Evolutionary conservation across 2,329 filamentous ascomycete species (phyloP).

Genomic region (Dothideomycetes sp.): DNA sequence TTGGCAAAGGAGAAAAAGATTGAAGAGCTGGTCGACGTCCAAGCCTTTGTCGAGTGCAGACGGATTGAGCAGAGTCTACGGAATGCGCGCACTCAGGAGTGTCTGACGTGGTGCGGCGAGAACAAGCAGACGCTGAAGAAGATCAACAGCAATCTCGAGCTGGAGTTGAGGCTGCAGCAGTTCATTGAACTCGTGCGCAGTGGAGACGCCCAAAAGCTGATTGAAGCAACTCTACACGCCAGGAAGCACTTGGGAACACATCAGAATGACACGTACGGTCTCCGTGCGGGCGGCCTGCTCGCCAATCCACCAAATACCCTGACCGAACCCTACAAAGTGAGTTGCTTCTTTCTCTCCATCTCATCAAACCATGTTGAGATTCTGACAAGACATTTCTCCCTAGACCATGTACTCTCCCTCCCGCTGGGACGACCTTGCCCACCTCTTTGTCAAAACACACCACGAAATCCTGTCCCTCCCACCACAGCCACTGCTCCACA

Average conservation of each 20-base stretch:
- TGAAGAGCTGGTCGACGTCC: conserved; percentile 73
- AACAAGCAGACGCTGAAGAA: conserved; percentile 90
- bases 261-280: conserved; percentile 56
- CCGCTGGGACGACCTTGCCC: conserved; percentile 68
- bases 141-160: conserved; percentile 79
- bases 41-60: conserved; percentile 76
- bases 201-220: conserved; percentile 52
- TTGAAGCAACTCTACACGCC: conserved; percentile 73
- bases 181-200: conserved; percentile 83
- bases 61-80: conserved; percentile 65
- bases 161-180: conserved; percentile 86
- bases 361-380: neutral
- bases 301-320: conserved; percentile 58
- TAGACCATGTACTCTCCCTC: conserved; percentile 54
- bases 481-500: conserved; percentile 73
- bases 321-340: conserved; percentile 52
- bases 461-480: conserved; percentile 79
- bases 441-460: conserved; percentile 76
- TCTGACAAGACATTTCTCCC: conserved; percentile 1
- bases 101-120: conserved; percentile 81
- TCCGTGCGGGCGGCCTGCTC: conserved; percentile 70
- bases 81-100: conserved; percentile 63
- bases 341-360: conserved; percentile 17
- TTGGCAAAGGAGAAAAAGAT: conserved; percentile 69
- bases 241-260: conserved; percentile 70